These are phyloP conservation scores for Tephrocybe sp. DNA, from an alignment of 768 basidiomycete genomes.

Conservation along the genomic window DNA sequence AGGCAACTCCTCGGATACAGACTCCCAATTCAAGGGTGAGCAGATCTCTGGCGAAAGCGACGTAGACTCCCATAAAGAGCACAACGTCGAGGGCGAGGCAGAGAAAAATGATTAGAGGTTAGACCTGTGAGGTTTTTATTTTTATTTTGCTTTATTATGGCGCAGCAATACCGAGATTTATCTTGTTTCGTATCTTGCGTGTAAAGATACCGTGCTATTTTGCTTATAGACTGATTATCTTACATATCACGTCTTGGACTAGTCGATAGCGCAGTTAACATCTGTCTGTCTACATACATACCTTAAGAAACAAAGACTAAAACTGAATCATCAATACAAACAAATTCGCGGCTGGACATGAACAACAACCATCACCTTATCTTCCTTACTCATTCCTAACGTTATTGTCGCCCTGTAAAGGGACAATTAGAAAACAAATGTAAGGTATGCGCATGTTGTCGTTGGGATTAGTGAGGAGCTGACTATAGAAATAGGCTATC, in stretches of 20 bases:
- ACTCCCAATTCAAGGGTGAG: neutral
- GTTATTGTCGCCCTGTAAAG: neutral
- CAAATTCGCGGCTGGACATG: neutral
- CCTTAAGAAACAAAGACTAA: neutral
- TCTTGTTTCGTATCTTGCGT: too few relatives aligned
- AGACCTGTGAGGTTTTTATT: neutral
- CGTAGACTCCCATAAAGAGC: neutral
- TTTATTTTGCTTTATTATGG: too few relatives aligned
- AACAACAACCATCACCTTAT: slow-evolving; percentile 1
- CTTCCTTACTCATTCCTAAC: neutral
- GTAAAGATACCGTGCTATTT: too few relatives aligned
- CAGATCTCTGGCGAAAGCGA: neutral
- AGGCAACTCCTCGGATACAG: neutral
- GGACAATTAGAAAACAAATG: slow-evolving; percentile 1
- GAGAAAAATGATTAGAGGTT: neutral
- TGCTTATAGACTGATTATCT: too few relatives aligned
- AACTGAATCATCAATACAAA: neutral
- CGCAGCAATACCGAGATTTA: too few relatives aligned
- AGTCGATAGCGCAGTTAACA: too few relatives aligned
- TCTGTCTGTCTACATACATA: too few relatives aligned
- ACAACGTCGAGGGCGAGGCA: neutral
- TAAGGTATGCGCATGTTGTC: slow-evolving; percentile 2
- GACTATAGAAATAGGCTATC: slow-evolving; percentile 1
- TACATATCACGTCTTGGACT: too few relatives aligned
- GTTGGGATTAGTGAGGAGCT: neutral